Conservation (phyloP, 2,329 filamentous ascomycete genomes). For the Pseudogymnoascus sp. region DNA sequence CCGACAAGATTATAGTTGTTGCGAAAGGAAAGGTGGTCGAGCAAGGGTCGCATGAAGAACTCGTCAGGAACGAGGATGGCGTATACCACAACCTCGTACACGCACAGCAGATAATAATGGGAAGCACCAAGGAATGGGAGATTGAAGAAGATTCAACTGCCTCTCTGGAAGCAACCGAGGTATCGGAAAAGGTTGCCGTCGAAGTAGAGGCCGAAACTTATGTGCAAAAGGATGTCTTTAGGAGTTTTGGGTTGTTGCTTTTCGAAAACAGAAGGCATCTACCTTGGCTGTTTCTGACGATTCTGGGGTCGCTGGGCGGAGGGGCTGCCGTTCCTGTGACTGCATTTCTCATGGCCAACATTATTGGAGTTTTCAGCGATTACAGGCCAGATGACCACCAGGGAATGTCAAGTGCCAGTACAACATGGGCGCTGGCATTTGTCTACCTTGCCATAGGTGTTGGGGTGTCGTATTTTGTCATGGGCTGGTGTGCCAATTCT, state of each 20-base stretch:
- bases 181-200: slow-evolving; percentile 17
- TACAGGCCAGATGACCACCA: slow-evolving; percentile 16
- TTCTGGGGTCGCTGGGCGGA: slow-evolving; percentile 33
- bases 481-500: slow-evolving; percentile 38
- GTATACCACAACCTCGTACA: slow-evolving; percentile 62
- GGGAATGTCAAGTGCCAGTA: neutral
- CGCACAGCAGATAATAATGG: slow-evolving; percentile 51
- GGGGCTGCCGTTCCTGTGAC: slow-evolving; percentile 42
- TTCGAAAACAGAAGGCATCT: slow-evolving; percentile 47
- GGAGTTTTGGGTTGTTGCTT: slow-evolving; percentile 49
- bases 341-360: slow-evolving; percentile 47
- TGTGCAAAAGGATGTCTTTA: slow-evolving; percentile 37
- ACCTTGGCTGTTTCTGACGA: slow-evolving; percentile 42
- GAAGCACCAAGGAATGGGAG: slow-evolving; percentile 20
- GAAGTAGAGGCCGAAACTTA: slow-evolving; percentile 23
- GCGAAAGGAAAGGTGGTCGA: slow-evolving; percentile 64
- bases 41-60: slow-evolving; percentile 64
- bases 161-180: slow-evolving; percentile 33
- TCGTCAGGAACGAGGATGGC: slow-evolving; percentile 53
- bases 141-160: slow-evolving; percentile 22
- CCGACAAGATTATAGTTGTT: slow-evolving; percentile 71
- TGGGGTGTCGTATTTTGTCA: slow-evolving; percentile 45
- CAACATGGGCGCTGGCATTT: slow-evolving; percentile 59
- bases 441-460: slow-evolving; percentile 47
- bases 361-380: slow-evolving; percentile 42